These are phyloP conservation scores for Camillea tinctor DNA, from an alignment of 2,329 filamentous ascomycete species.

Conservation along the genomic window DNA sequence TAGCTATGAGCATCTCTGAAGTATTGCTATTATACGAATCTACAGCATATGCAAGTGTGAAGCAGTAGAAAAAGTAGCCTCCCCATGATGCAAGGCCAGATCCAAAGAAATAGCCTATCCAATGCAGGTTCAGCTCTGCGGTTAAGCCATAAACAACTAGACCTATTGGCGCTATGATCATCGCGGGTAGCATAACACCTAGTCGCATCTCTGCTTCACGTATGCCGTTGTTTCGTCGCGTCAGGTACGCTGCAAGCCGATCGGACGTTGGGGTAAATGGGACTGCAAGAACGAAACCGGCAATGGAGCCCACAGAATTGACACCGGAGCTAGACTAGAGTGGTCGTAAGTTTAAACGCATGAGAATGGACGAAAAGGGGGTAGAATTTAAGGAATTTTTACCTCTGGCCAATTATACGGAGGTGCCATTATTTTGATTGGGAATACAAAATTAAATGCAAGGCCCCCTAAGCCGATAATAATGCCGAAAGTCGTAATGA, in stretches of 20 bases:
- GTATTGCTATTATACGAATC: slow-evolving; percentile 58
- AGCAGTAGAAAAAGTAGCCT: slow-evolving; percentile 55
- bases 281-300: slow-evolving; percentile 40
- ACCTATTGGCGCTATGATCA: slow-evolving; percentile 34
- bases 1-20: slow-evolving; percentile 62
- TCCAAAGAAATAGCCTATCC: slow-evolving; percentile 48
- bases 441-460: slow-evolving; percentile 47
- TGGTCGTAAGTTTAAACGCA: slow-evolving; percentile 4
- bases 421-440: slow-evolving; percentile 40
- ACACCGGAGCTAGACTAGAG: slow-evolving; percentile 29
- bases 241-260: slow-evolving; percentile 37
- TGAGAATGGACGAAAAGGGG: background rate
- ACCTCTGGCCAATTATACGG: slow-evolving; percentile 44
- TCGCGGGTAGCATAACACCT: slow-evolving; percentile 34
- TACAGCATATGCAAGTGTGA: slow-evolving; percentile 60
- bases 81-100: slow-evolving; percentile 48
- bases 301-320: slow-evolving; percentile 32
- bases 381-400: slow-evolving; percentile 5
- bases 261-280: slow-evolving; percentile 37
- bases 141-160: slow-evolving; percentile 39
- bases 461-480: slow-evolving; percentile 45
- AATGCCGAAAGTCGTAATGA: slow-evolving; percentile 44
- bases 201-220: slow-evolving; percentile 45
- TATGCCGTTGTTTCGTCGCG: slow-evolving; percentile 39
- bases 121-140: slow-evolving; percentile 40